These are phyloP conservation scores for Ascodesmis nigricans DNA, from an alignment of 495 filamentous ascomycete genomes.

Conservation along the genomic window DNA sequence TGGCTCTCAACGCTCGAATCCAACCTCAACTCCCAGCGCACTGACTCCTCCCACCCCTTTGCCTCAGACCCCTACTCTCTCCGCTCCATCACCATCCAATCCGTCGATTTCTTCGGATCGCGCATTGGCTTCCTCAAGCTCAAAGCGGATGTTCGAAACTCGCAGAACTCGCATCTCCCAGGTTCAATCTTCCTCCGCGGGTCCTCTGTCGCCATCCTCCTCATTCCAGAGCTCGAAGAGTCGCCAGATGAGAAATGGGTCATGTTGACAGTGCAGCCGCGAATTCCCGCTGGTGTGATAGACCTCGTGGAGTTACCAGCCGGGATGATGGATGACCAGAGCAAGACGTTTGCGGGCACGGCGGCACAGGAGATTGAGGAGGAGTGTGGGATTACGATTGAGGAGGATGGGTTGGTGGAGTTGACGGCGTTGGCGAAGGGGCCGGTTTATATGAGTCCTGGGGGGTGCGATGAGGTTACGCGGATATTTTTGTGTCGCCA, in stretches of 20 bases:
- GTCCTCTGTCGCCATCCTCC: constrained; percentile 61
- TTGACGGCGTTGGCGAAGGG: constrained; percentile 37
- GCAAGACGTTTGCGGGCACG: constrained; percentile 48
- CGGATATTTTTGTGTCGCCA: constrained; percentile 56
- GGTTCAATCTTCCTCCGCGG: constrained; percentile 63
- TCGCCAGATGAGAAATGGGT: constrained; percentile 39
- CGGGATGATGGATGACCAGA: constrained; percentile 73
- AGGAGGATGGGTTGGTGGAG: constrained; percentile 35
- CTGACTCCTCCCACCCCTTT: constrained; percentile 41
- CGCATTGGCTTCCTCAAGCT: constrained; percentile 65
- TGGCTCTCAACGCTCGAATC: constrained; percentile 49
- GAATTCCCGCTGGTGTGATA: constrained; percentile 55
- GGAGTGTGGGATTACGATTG: constrained; percentile 45
- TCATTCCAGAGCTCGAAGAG: constrained; percentile 54
- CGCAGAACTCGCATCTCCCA: constrained; percentile 41
- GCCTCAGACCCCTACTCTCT: constrained; percentile 47
- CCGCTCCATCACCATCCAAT: constrained; percentile 45
- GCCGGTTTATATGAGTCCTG: constrained; percentile 48
- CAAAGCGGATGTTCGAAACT: constrained; percentile 40
- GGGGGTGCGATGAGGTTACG: constrained; percentile 66
- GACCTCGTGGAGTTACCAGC: constrained; percentile 63
- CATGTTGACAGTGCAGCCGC: constrained; percentile 62
- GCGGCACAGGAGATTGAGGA: constrained; percentile 69
- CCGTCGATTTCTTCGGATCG: constrained; percentile 48
- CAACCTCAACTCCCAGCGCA: constrained; percentile 39